Evolutionary conservation across 2,329 filamentous ascomycete species (phyloP).

Genomic region (Scytalidium lignicola): DNA sequence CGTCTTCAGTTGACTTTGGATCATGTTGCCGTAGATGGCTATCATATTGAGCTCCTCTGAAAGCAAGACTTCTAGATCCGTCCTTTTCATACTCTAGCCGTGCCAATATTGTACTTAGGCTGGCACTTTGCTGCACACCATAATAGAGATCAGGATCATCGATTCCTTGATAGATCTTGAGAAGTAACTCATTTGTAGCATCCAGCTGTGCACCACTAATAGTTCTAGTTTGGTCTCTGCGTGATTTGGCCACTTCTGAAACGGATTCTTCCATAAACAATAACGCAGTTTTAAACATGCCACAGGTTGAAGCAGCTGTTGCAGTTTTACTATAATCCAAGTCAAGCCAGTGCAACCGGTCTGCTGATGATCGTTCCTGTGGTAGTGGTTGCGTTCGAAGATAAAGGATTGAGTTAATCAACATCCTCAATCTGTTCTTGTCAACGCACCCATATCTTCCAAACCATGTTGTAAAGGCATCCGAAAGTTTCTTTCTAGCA

Average conservation of each 20-base stretch:
- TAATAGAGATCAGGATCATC: constrained; percentile 97
- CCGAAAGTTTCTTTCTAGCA: constrained; percentile 60
- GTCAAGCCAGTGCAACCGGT: constrained; percentile 80
- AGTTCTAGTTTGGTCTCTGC: constrained; percentile 33
- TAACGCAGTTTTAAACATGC: constrained; percentile 82
- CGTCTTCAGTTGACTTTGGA: constrained; percentile 51
- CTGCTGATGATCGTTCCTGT: constrained; percentile 70
- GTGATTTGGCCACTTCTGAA: constrained; percentile 46
- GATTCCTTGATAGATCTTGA: constrained; percentile 83
- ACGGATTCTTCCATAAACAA: constrained; percentile 73
- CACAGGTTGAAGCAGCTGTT: constrained; percentile 67
- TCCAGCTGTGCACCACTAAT: constrained; percentile 38
- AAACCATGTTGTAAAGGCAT: constrained; percentile 61
- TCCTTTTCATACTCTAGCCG: constrained; percentile 87
- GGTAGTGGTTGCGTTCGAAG: constrained; percentile 75
- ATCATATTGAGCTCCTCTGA: constrained; percentile 87
- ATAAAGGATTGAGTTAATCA: constrained; percentile 79
- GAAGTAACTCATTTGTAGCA: constrained; percentile 55
- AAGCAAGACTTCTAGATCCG: constrained; percentile 80
- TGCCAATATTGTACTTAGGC: constrained; percentile 70
- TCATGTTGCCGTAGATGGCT: constrained; percentile 66
- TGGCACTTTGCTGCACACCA: constrained; percentile 74
- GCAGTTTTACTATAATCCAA: constrained; percentile 70
- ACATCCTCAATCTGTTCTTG: constrained; percentile 61
- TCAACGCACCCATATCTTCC: constrained; percentile 37